Evolutionary conservation across 2,329 filamentous ascomycete genomes (phyloP).

Genomic region (Fusarium sacchari): DNA sequence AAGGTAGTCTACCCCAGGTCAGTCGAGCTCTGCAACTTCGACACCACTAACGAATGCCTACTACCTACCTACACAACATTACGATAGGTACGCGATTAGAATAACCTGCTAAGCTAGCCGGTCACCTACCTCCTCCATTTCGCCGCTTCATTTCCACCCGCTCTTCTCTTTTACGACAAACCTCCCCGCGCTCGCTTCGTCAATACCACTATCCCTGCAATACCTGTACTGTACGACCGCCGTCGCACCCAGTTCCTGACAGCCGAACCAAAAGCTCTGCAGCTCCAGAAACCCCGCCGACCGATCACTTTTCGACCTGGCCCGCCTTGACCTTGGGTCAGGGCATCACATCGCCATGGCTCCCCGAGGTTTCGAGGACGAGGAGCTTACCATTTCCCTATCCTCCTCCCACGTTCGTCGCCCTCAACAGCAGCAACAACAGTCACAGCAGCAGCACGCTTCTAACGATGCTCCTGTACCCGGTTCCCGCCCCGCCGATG

Average conservation of each 20-base stretch:
- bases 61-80: background rate
- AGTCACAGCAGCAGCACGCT: constrained; percentile 38
- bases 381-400: constrained; percentile 83
- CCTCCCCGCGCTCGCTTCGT: background rate
- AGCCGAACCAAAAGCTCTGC: constrained; percentile 3
- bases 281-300: constrained; percentile 23
- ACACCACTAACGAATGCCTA: background rate
- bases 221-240: background rate
- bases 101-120: background rate
- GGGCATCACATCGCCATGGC: constrained; percentile 54
- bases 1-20: background rate
- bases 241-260: background rate
- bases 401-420: constrained; percentile 72
- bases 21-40: background rate
- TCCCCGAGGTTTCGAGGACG: constrained; percentile 75
- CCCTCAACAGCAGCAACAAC: constrained; percentile 48
- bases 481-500: constrained; percentile 47
- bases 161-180: background rate
- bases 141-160: constrained; percentile 19
- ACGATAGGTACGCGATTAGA: background rate
- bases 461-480: constrained; percentile 40
- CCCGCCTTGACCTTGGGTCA: constrained; percentile 30
- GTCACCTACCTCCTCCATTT: constrained; percentile 6
- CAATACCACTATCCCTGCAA: background rate
- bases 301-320: constrained; percentile 16